Conservation (phyloP, 2,329 filamentous ascomycete species). For the Colletotrichum shisoi region DNA sequence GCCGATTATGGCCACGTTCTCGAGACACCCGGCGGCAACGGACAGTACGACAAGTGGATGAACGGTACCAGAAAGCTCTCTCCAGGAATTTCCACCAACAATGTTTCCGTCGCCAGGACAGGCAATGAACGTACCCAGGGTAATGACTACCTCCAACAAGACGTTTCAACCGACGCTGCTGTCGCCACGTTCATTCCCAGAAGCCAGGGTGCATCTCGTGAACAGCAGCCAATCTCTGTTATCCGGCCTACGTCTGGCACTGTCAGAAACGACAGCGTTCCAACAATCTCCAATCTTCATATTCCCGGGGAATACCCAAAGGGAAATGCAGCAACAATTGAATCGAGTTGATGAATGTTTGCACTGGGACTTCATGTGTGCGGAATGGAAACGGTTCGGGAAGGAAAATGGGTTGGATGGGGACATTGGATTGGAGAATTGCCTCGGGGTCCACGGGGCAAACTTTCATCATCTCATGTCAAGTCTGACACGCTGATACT, state of each 20-base stretch:
- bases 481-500: not conserved
- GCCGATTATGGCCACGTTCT: slow-evolving; percentile 6
- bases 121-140: not conserved
- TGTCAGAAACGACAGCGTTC: slow-evolving; percentile 54
- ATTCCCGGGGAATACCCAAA: slow-evolving; percentile 73
- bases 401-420: not conserved
- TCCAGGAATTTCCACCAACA: not conserved
- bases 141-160: not conserved
- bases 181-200: not conserved
- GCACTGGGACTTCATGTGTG: too few species aligned
- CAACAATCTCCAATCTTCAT: slow-evolving; percentile 70
- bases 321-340: slow-evolving; percentile 23
- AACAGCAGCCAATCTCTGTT: slow-evolving; percentile 26
- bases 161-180: not conserved
- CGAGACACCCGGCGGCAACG: slow-evolving; percentile 35
- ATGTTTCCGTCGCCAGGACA: not conserved
- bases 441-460: not conserved
- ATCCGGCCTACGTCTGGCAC: slow-evolving; percentile 44
- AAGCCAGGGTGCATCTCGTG: slow-evolving; percentile 8
- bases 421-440: not conserved
- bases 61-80: slow-evolving; percentile 14
- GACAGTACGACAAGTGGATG: slow-evolving; percentile 38
- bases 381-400: not conserved
- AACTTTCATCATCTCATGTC: not conserved
- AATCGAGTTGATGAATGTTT: slow-evolving; percentile 12